phyloP scores from a whole-genome alignment of 2,329 filamentous ascomycete species.

The Hirsutella minnesotensis region DNA sequence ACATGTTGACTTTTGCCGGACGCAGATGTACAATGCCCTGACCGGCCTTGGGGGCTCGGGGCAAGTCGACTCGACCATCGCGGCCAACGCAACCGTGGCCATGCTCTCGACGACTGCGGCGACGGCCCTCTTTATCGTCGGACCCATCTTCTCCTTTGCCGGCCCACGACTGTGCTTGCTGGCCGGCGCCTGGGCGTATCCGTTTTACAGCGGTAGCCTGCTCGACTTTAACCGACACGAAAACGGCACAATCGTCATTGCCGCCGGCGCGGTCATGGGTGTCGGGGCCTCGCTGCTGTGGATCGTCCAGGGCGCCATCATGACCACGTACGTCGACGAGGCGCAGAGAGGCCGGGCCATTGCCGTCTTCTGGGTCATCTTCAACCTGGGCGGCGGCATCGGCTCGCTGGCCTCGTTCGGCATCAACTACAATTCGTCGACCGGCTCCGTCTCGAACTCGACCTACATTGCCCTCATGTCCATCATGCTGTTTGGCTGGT shows the following conservation, averaged over 20 bases:
- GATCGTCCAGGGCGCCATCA: conserved; percentile 35
- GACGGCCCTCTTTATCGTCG: conserved; percentile 30
- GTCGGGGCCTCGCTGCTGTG: conserved; percentile 31
- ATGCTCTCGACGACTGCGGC: conserved; percentile 28
- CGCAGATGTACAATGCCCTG: conserved; percentile 35
- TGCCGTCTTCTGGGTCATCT: conserved; percentile 32
- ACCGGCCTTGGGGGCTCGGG: conserved; percentile 31
- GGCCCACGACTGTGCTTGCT: conserved; percentile 29
- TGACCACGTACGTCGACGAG: conserved; percentile 27
- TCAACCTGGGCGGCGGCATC: conserved; percentile 33
- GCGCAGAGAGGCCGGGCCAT: conserved; percentile 28
- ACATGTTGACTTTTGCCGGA: not conserved
- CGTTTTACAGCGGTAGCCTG: conserved; percentile 30
- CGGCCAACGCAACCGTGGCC: conserved; percentile 33
- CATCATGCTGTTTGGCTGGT: conserved; percentile 37
- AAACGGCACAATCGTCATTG: conserved; percentile 32
- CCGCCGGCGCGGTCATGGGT: conserved; percentile 30
- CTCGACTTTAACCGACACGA: conserved; percentile 27
- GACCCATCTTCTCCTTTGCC: conserved; percentile 28
- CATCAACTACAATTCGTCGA: conserved; percentile 27
- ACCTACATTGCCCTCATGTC: conserved; percentile 38
- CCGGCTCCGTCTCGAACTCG: conserved; percentile 31
- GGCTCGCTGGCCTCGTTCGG: conserved; percentile 23
- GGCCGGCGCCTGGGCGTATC: conserved; percentile 32
- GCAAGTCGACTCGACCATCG: conserved; percentile 30